Evolutionary conservation across 768 basidiomycete genomes (phyloP).

Genomic region (Cystofilobasidium macerans): DNA sequence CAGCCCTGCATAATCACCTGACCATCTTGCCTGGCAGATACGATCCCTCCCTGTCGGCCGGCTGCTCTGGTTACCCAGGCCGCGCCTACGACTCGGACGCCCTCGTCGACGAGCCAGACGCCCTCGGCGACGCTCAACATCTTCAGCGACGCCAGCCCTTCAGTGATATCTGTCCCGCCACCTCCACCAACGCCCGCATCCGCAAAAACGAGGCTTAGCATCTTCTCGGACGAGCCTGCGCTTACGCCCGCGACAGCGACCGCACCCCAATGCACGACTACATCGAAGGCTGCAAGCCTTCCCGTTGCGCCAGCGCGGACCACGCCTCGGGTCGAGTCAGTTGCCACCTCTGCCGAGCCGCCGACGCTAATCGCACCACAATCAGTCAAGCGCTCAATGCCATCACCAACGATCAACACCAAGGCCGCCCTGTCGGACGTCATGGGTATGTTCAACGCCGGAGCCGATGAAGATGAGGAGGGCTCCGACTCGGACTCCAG

Average conservation of each 20-base stretch:
- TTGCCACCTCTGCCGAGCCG: neutral
- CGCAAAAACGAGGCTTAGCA: neutral
- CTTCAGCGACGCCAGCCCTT: slow-evolving; percentile 1
- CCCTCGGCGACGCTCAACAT: neutral
- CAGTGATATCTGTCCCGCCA: neutral
- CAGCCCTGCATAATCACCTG: too few relatives aligned
- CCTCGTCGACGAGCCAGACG: neutral
- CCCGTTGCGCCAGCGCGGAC: neutral
- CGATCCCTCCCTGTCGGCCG: slow-evolving; percentile 5
- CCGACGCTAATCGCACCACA: neutral
- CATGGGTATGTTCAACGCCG: slow-evolving; percentile 78
- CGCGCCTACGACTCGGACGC: neutral
- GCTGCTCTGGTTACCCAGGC: neutral
- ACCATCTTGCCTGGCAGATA: too few relatives aligned
- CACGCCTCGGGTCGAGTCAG: neutral
- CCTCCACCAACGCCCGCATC: neutral
- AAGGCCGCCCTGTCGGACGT: slow-evolving; percentile 89
- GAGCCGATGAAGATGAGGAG: slow-evolving; percentile 33
- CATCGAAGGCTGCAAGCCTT: neutral
- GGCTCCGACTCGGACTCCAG: slow-evolving; percentile 33
- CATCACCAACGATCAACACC: slow-evolving; percentile 79
- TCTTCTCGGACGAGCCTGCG: slow-evolving; percentile 22
- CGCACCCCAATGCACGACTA: too few relatives aligned
- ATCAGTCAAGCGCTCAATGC: slow-evolving; percentile 23
- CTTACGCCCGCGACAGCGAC: slow-evolving; percentile 2